These are phyloP conservation scores for Dicorynia guianensis DNA, from an alignment of 306 rosid genomes.

Conservation along the genomic window DNA sequence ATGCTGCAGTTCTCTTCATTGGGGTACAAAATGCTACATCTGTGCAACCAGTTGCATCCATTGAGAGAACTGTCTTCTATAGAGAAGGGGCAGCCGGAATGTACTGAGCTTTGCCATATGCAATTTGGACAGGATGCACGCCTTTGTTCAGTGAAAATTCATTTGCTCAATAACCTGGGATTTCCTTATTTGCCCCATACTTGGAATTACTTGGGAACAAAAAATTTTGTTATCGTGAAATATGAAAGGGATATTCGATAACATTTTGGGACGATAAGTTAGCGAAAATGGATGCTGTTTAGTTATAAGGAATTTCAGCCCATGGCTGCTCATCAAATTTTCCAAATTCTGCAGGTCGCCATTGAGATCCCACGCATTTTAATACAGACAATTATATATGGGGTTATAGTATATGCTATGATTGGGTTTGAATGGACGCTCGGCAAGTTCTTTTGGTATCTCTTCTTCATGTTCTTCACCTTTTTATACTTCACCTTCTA, in stretches of 20 bases:
- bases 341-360: conserved; percentile 52
- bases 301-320: too few relatives aligned
- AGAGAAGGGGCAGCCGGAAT: conserved; percentile 87
- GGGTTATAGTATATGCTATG: conserved; percentile 76
- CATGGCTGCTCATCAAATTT: too few relatives aligned
- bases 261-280: too few relatives aligned
- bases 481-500: conserved; percentile 70
- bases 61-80: conserved; percentile 85
- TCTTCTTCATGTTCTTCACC: conserved; percentile 75
- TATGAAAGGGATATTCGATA: too few relatives aligned
- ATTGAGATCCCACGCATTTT: conserved; percentile 75
- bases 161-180: too few relatives aligned
- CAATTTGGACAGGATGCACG: conserved; percentile 61
- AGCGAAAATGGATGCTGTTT: too few relatives aligned
- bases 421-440: conserved; percentile 75
- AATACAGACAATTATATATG: conserved; percentile 66
- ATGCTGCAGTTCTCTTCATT: conserved; percentile 64
- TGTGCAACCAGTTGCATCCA: conserved; percentile 73
- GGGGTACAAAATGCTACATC: conserved; percentile 74
- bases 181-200: too few relatives aligned
- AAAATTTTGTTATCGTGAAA: too few relatives aligned
- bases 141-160: too few relatives aligned
- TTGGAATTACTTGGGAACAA: too few relatives aligned
- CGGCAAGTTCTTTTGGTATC: conserved; percentile 71
- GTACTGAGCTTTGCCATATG: conserved; percentile 81